Conservation (phyloP, 257 asterid genomes). For the Solanum lycopersicoides region DNA sequence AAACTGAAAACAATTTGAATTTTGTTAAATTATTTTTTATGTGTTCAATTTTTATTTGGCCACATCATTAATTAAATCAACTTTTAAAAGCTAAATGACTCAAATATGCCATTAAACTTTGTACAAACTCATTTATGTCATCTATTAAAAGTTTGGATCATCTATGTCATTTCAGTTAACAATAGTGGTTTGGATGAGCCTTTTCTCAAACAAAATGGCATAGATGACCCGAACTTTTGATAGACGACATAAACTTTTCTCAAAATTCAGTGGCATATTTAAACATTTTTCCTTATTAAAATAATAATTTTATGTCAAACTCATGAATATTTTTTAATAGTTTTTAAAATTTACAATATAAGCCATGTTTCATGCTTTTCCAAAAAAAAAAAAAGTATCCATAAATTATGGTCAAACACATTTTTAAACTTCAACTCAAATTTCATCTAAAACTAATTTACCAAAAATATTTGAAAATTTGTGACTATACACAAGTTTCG, state of each 20-base stretch:
- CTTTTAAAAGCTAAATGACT: too few relatives aligned
- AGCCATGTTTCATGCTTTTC: not conserved
- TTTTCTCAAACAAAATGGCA: not conserved
- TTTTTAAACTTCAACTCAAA: not conserved
- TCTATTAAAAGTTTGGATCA: not conserved
- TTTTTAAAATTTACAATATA: not conserved
- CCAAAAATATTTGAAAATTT: not conserved
- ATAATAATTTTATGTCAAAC: not conserved
- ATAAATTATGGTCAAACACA: not conserved
- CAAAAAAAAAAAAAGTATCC: not conserved
- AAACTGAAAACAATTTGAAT: not conserved
- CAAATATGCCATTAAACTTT: too few relatives aligned
- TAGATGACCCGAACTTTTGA: too few relatives aligned
- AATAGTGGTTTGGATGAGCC: not conserved
- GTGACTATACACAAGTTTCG: not conserved
- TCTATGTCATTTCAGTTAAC: not conserved
- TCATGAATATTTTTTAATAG: not conserved
- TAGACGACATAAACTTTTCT: not conserved
- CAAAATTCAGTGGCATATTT: not conserved
- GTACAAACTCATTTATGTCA: not conserved
- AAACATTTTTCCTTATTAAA: not conserved
- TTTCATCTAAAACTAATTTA: not conserved
- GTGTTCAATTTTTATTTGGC: not conserved
- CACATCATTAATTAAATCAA: not conserved
- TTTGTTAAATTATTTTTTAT: too few relatives aligned